Evolutionary conservation across 345 rosid genomes (phyloP), one percentile per base, ranked within the genome.

Genomic region (Aethionema arabicum): DNA sequence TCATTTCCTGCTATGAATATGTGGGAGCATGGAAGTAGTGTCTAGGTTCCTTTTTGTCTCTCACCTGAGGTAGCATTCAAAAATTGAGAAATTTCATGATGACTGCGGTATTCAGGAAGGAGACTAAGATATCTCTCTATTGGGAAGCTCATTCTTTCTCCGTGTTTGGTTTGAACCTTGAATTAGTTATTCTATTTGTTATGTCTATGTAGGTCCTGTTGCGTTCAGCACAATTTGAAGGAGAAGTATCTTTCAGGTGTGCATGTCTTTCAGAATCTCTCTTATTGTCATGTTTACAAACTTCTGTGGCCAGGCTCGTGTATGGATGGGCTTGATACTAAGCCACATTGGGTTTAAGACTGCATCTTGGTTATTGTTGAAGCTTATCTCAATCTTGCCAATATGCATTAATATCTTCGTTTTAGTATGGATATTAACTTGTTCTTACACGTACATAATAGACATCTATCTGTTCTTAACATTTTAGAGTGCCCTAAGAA

Each of bases 181-280:
- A 51, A n/a, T 30, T 58, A 59, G 58, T 59, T 37, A 44, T 45
- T 6, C 38, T 59, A 8, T 32, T 60, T 61, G 36, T 43, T 31
- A 27, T 45, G 47, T 59, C 61, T 57, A 47, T 70, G 73, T 70
- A 90, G 98, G 91, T 91, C 77, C 63, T 78, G 49, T 56, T 91
- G 64, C 83, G 69, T 29, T 91, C 96, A 11, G 86, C 77, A 52
- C 96, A 91, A 72, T 91, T 91, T 67, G 70, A 65, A 47, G 96
- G 91, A 77, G 90, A 87, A 68, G 95, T 86, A 65, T 68, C 78
- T 70, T 80, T 91, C 87, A 86, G 95, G 98, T 91, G 69, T 50
- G 75, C 38, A 39, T 54, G 49, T 64, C 31, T 65, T 71, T 58
- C 56, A 29, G 12, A 11, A 72, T 72, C 29, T 72, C 16, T 38